Conservation (phyloP, 23 red algal genomes). For the Gracilariopsis chorda region DNA sequence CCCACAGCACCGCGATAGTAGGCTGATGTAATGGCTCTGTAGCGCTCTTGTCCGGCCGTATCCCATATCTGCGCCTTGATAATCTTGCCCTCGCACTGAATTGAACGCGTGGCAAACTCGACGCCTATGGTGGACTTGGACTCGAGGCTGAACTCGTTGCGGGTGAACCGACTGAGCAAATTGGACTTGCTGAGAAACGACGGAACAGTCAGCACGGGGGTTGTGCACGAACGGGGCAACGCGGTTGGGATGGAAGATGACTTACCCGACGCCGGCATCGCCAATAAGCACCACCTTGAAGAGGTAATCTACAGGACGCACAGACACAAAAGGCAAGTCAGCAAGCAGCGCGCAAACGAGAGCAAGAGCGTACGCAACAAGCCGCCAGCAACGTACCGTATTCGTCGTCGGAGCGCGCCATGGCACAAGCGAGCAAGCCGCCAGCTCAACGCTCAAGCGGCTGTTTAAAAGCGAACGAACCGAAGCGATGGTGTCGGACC, state of each 20-base stretch:
- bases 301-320: conserved; percentile 47
- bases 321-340: background rate
- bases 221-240: background rate
- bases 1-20: conserved; percentile 96
- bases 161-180: conserved; percentile 91
- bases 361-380: background rate
- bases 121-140: conserved; percentile 97
- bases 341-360: background rate
- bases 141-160: conserved; percentile 98
- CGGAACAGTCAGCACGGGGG: background rate
- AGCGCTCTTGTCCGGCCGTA: conserved; percentile 95
- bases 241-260: background rate
- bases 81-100: conserved; percentile 91
- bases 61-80: conserved; percentile 99
- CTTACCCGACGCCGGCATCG: conserved; percentile 62
- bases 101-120: conserved; percentile 93
- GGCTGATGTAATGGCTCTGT: conserved; percentile 95
- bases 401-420: conserved; percentile 87
- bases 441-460: background rate
- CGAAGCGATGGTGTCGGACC: too few species aligned
- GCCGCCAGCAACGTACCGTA: conserved; percentile 56
- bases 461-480: background rate
- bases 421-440: background rate
- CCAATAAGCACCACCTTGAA: conserved; percentile 97
- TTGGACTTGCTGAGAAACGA: conserved; percentile 80